Evolutionary conservation across 2,329 filamentous ascomycete genomes (phyloP).

Genomic region (Penicillium vulpinum): DNA sequence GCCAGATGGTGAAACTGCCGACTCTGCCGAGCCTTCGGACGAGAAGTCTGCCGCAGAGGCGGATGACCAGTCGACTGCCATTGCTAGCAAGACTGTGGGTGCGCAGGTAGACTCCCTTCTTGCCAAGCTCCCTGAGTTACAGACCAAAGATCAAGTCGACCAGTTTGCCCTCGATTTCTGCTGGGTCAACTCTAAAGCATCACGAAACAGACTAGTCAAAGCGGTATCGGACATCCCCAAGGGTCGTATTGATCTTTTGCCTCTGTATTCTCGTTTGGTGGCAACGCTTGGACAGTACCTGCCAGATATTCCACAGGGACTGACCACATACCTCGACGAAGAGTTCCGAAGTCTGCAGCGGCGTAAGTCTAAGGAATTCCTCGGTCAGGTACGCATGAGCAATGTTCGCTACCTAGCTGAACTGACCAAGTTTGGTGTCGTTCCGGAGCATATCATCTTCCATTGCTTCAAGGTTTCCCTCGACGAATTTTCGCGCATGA

Average conservation of each 20-base stretch:
- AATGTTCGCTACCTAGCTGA: conserved; percentile 98
- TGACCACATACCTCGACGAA: conserved; percentile 90
- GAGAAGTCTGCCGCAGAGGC: conserved; percentile 55
- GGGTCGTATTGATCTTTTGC: conserved; percentile 85
- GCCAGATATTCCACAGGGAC: conserved; percentile 85
- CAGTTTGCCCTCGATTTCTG: conserved; percentile 95
- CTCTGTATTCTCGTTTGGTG: conserved; percentile 86
- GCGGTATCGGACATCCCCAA: conserved; percentile 93
- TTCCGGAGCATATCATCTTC: conserved; percentile 97
- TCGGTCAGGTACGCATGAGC: conserved; percentile 87
- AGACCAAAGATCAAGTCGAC: conserved; percentile 87
- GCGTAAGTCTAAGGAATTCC: conserved; percentile 95
- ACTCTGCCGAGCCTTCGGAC: conserved; percentile 40
- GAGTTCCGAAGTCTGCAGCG: conserved; percentile 96
- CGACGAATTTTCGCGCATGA: conserved; percentile 97
- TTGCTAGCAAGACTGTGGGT: conserved; percentile 95
- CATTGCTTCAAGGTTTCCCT: conserved; percentile 97
- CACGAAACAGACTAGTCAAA: conserved; percentile 89
- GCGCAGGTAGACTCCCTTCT: conserved; percentile 93
- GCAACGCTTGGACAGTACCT: conserved; percentile 93
- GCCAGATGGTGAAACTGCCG: conserved; percentile 51
- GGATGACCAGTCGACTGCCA: conserved; percentile 88
- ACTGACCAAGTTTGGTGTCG: conserved; percentile 95
- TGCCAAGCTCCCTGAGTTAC: conserved; percentile 83
- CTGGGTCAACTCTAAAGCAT: conserved; percentile 97